These are phyloP conservation scores for Phaeotremella skinneri DNA, from an alignment of 768 basidiomycete species.

Conservation along the genomic window DNA sequence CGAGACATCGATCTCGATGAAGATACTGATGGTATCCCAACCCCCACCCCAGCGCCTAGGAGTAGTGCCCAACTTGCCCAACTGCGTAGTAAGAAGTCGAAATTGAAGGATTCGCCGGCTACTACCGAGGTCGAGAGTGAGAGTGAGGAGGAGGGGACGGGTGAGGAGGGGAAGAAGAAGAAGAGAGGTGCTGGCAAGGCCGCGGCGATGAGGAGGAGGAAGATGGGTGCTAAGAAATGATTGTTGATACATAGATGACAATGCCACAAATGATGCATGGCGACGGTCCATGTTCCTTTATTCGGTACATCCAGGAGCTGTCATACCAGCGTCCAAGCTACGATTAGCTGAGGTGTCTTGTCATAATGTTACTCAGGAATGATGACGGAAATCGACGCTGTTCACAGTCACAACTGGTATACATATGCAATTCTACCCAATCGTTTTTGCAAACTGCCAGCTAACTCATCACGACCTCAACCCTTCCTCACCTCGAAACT, in stretches of 20 bases:
- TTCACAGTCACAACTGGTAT: too few species aligned
- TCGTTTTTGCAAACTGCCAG: too few species aligned
- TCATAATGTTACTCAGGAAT: too few species aligned
- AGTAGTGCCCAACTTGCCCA: background rate
- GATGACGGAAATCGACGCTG: too few species aligned
- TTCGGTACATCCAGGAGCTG: too few species aligned
- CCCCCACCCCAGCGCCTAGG: slow-evolving; percentile 19
- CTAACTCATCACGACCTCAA: too few species aligned
- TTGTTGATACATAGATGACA: background rate
- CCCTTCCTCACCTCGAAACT: too few species aligned
- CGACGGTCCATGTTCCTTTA: too few species aligned
- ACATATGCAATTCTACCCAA: too few species aligned
- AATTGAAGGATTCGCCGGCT: slow-evolving; percentile 19
- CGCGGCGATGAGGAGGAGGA: slow-evolving; percentile 32
- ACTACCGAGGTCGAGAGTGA: slow-evolving; percentile 28
- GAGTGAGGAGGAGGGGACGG: slow-evolving; percentile 8
- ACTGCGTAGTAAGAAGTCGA: slow-evolving; percentile 1
- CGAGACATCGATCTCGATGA: slow-evolving; percentile 1
- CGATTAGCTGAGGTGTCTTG: too few species aligned
- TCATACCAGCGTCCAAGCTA: too few species aligned
- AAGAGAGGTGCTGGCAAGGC: slow-evolving; percentile 33
- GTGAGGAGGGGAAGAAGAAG: slow-evolving; percentile 29
- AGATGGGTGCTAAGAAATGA: slow-evolving; percentile 41
- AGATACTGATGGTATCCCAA: slow-evolving; percentile 14
- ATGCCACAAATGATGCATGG: too few species aligned